Conservation (phyloP, 768 basidiomycete species). For the Auriculariales sp. region DNA sequence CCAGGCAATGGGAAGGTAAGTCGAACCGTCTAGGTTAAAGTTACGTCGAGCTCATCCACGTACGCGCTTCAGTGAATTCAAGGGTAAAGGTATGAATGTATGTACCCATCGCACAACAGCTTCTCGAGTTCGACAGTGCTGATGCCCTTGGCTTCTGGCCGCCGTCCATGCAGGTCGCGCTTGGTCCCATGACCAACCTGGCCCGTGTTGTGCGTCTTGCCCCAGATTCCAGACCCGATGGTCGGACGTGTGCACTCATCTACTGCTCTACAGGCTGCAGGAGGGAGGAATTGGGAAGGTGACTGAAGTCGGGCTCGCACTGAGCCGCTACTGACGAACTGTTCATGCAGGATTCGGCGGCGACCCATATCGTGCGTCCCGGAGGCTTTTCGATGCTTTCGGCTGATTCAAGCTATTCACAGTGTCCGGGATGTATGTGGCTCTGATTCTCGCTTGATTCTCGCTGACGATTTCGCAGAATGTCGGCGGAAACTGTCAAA, state of each 20-base stretch:
- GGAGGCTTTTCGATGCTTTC: no score
- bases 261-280: slow-evolving; percentile 25
- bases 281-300: slow-evolving; percentile 91
- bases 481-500: slow-evolving; percentile 59
- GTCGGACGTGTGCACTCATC: background rate
- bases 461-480: slow-evolving; percentile 61
- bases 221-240: no score
- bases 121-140: no score
- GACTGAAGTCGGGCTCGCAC: no score
- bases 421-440: no score
- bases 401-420: no score
- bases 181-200: slow-evolving; percentile 75
- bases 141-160: no score
- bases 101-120: no score
- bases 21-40: slow-evolving; percentile 68
- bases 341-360: no score
- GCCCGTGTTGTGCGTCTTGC: slow-evolving; percentile 66
- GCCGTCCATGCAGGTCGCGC: slow-evolving; percentile 32
- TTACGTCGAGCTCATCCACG: no score
- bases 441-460: no score
- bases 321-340: no score
- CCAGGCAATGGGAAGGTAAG: slow-evolving; percentile 64
- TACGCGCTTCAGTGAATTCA: slow-evolving; percentile 57
- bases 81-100: slow-evolving; percentile 71
- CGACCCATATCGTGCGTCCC: slow-evolving; percentile 84